These are phyloP conservation scores for Aristolochia fimbriata DNA, from an alignment of 164 flowering plant species.

Conservation along the genomic window DNA sequence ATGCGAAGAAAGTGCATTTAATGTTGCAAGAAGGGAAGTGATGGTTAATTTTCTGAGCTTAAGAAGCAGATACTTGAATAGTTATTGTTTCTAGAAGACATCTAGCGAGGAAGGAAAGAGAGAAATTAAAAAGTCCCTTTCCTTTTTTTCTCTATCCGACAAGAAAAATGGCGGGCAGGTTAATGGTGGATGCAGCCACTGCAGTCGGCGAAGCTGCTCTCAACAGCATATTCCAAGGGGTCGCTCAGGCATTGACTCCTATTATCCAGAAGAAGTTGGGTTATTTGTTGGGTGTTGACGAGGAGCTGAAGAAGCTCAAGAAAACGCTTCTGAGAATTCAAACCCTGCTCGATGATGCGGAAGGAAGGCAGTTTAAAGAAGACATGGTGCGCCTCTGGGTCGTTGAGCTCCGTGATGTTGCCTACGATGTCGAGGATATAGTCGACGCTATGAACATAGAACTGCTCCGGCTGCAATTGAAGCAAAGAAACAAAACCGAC, in stretches of 20 bases:
- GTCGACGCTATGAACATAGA: slow-evolving; percentile 3
- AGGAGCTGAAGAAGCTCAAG: neutral
- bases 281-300: neutral
- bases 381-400: slow-evolving; percentile 4
- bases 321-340: neutral
- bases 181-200: neutral
- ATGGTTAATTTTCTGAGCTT: no score
- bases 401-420: slow-evolving; percentile 3
- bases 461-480: neutral
- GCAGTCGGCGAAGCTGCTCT: neutral
- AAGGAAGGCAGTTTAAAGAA: neutral
- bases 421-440: slow-evolving; percentile 4
- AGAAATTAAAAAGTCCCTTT: no score
- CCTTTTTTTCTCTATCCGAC: no score
- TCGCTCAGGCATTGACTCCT: neutral
- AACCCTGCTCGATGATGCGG: slow-evolving; percentile 6
- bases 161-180: neutral
- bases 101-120: no score
- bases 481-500: neutral
- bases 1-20: no score
- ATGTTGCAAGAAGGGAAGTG: no score
- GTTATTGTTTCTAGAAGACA: no score
- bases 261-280: neutral
- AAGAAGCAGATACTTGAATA: no score
- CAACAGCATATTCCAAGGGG: neutral